Evolutionary conservation across 192 early-diverging fungal species (phyloP).

Genomic region (Coemansia asiatica): DNA sequence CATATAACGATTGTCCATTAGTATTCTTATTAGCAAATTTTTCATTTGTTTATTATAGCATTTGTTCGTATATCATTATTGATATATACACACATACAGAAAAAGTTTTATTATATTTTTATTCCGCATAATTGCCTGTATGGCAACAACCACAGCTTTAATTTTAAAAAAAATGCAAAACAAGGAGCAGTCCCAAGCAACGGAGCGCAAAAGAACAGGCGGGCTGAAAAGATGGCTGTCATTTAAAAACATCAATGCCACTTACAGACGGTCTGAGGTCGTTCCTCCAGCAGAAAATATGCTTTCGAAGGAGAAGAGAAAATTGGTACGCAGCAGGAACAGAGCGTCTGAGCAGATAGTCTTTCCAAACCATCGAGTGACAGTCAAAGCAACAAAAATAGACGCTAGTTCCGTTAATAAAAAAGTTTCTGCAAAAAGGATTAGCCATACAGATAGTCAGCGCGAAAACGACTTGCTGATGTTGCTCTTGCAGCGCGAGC

Average conservation of each 20-base stretch:
- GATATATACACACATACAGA: background rate
- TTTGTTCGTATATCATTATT: background rate
- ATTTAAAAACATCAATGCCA: conserved; percentile 19
- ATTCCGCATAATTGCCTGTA: background rate
- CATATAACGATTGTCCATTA: background rate
- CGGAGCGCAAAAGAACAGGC: background rate
- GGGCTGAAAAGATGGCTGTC: conserved; percentile 48
- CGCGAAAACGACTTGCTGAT: conserved; percentile 3
- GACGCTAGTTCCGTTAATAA: background rate
- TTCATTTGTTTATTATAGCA: no score
- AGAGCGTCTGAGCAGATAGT: background rate
- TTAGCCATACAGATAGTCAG: background rate
- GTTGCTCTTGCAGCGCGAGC: conserved; percentile 15
- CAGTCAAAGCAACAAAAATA: background rate
- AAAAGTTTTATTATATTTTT: background rate
- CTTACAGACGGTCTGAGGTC: conserved; percentile 1
- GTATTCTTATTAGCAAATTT: no score
- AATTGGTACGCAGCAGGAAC: conserved; percentile 2
- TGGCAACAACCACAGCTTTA: background rate
- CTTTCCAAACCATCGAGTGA: background rate
- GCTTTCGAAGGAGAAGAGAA: background rate
- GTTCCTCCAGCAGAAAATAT: background rate
- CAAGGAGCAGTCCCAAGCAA: conserved; percentile 3
- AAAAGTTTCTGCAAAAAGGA: background rate
- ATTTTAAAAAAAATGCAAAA: background rate